Percentiles rank a stretch among this genome's conserved stretches.
phyloP scores from a whole-genome alignment of 1,284 basidiomycete genomes.

The Apiotrichum sp. region DNA sequence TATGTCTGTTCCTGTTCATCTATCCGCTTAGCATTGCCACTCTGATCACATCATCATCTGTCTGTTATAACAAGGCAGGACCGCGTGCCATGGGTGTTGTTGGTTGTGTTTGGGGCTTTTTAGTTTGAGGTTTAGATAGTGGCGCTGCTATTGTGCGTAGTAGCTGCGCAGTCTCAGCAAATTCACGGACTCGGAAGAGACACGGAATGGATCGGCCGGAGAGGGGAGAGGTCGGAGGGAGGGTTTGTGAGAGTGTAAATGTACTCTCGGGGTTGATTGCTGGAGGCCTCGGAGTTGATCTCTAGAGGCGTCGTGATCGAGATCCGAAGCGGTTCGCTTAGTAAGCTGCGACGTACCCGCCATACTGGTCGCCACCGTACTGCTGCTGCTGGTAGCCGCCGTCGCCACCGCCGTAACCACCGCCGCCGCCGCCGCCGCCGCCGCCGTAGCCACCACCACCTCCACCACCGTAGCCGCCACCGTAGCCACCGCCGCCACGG shows the following conservation, averaged over 20 bases:
- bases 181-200: too few relatives aligned
- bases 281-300: too few relatives aligned
- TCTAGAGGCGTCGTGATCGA: too few relatives aligned
- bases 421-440: constrained; percentile 6
- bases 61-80: not conserved
- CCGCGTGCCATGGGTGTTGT: not conserved
- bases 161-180: not conserved
- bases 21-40: not conserved
- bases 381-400: constrained; percentile 1
- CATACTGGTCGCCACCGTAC: constrained; percentile 25
- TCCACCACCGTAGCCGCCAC: constrained; percentile 14
- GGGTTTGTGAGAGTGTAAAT: too few relatives aligned
- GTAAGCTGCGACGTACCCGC: constrained; percentile 24
- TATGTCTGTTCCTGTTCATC: not conserved
- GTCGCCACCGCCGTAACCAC: constrained; percentile 12
- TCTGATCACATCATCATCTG: not conserved
- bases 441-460: constrained; percentile 17
- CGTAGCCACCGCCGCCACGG: constrained; percentile 12
- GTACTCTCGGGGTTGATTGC: too few relatives aligned
- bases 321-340: constrained; percentile 4
- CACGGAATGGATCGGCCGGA: too few relatives aligned
- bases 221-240: too few relatives aligned
- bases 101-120: too few relatives aligned
- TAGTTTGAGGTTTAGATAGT: too few relatives aligned
- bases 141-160: not conserved